Evolutionary conservation across 208 protist genomes (phyloP).

Genomic region (Strigomonas galati): DNA sequence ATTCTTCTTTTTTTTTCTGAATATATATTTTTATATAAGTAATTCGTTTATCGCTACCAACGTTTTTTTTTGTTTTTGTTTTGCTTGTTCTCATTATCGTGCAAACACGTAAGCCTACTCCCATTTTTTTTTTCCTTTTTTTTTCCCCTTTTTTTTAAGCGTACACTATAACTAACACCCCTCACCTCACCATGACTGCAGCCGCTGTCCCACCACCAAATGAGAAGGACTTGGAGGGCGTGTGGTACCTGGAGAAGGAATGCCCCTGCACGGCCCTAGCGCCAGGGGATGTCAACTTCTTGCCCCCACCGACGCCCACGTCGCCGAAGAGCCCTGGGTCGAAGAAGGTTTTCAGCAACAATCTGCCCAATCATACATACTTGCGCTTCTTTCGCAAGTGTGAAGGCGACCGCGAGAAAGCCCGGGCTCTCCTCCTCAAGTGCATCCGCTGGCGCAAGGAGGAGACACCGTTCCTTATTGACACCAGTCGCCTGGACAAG

Average conservation of each 20-base stretch:
- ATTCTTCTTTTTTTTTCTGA: constrained; percentile 10
- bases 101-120: too few relatives aligned
- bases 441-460: constrained; percentile 52
- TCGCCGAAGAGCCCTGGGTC: neutral
- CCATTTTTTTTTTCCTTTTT: neutral
- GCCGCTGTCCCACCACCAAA: neutral
- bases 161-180: neutral
- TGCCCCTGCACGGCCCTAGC: constrained; percentile 28
- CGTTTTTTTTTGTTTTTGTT: constrained; percentile 5
- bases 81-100: neutral
- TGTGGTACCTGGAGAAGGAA: constrained; percentile 20
- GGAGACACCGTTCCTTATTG: constrained; percentile 50
- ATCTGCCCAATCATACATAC: constrained; percentile 29
- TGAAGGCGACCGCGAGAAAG: constrained; percentile 37
- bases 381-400: constrained; percentile 58
- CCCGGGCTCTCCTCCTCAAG: constrained; percentile 34
- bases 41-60: too few relatives aligned
- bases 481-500: constrained; percentile 23
- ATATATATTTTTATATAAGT: too few relatives aligned
- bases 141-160: neutral
- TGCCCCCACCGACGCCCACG: constrained; percentile 17
- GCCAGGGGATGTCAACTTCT: constrained; percentile 42
- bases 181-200: neutral
- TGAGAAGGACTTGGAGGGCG: neutral
- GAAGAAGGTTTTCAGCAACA: neutral